Base-by-base conservation (phyloP, 108 stramenopile genomes). In the Cyclotella kingstonii region DNA sequence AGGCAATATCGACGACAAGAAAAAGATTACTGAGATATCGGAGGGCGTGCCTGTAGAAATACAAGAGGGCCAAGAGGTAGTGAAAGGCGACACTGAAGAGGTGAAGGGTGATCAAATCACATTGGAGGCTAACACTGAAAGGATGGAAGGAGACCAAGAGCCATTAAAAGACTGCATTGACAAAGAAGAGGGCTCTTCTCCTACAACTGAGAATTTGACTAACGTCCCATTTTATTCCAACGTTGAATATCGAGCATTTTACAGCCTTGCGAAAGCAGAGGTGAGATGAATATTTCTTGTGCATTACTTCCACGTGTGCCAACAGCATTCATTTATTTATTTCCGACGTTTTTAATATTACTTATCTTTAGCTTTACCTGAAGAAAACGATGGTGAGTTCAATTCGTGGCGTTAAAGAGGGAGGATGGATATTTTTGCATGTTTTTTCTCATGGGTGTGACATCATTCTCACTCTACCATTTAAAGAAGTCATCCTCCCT, bases 161-260 rank as follows among this genome's bases (percentile, higher is more conserved):
- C 17, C 17, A 44, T 18, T 5, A 11, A 8, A 9, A 23, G 1
- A 12, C 17, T 12, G 2, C 5, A 18, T 46, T 46, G 21, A 1
- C 5, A 22, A 1, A 17, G 21, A 5, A 3, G 45, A 46, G 45
- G 45, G 21, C 10, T 33, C 55, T 35, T 7, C 23, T 8, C 36
- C 48, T 18, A 23, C 25, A n/a, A 4, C 23, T n/a, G 34, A 3
- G 8, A 35, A 0, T 28, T 40, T n/a, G 30, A 35, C 17, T 4
- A 43, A n/a, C 30, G 47, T 58, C 31, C 56, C 66, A 1, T 68
- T 58, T 39, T 44, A 68, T 50, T 54, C 55, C 29, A 68, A 68
- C 42, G 60, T 62, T 6, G 60, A 71, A 36, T 62, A 54, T 38
- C 30, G 36, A 10, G 40, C 46, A 6, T 69, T 69, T 57, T 38